A percentile compares a stretch with the other conserved stretches of the same genome.
phyloP scores from a whole-genome alignment of 441 rosid genomes.

The Croton laevigatus region DNA sequence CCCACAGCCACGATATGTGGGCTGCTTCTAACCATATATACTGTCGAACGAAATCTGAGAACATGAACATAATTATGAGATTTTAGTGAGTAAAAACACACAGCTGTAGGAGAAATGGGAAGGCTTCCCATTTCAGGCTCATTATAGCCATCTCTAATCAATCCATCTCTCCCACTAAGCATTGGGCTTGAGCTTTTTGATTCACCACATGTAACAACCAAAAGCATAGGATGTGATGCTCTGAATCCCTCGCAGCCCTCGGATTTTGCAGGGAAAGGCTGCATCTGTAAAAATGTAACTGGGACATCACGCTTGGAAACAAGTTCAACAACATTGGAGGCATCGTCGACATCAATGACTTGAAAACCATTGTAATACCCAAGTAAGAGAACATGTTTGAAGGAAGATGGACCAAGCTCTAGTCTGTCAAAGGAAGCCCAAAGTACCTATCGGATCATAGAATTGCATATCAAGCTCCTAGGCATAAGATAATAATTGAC shows the following conservation, averaged over 20 bases:
- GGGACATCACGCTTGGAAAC: slow-evolving; percentile 85
- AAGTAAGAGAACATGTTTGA: slow-evolving; percentile 70
- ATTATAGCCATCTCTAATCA: slow-evolving; percentile 50
- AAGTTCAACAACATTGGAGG: slow-evolving; percentile 65
- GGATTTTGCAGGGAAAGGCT: slow-evolving; percentile 66
- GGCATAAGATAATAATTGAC: not conserved
- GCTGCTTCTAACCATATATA: slow-evolving; percentile 94
- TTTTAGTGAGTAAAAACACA: slow-evolving; percentile 78
- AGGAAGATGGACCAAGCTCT: slow-evolving; percentile 54
- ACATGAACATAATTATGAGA: slow-evolving; percentile 90
- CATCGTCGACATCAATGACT: slow-evolving; percentile 84
- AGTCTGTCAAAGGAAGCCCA: slow-evolving; percentile 93
- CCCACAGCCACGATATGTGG: slow-evolving; percentile 84
- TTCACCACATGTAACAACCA: slow-evolving; percentile 84
- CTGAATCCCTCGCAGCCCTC: slow-evolving; percentile 66
- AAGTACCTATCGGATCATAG: slow-evolving; percentile 58
- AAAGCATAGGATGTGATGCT: slow-evolving; percentile 80
- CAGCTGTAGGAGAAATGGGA: slow-evolving; percentile 59
- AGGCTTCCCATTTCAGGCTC: slow-evolving; percentile 52
- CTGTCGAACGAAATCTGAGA: slow-evolving; percentile 86
- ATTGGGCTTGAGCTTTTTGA: slow-evolving; percentile 40
- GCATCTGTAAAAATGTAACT: slow-evolving; percentile 87
- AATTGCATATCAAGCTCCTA: slow-evolving; percentile 12
- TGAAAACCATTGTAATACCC: slow-evolving; percentile 96
- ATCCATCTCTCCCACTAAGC: slow-evolving; percentile 54